Base-by-base conservation (phyloP, 345 rosid genomes). In the Clarkia xantiana region DNA sequence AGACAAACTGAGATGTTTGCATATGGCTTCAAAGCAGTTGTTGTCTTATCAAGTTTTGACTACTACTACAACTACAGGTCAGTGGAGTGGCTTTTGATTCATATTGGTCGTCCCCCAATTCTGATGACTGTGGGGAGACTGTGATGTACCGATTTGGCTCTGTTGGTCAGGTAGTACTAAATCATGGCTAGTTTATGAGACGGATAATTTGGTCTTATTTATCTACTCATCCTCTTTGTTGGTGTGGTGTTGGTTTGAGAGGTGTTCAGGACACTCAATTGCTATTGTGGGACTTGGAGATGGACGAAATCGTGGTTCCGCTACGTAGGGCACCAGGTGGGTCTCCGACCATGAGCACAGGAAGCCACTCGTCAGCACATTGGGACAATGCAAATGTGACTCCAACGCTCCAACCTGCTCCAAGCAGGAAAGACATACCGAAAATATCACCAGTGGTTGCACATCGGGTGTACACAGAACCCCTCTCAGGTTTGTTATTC, bases 31-130 rank as follows among this genome's bases (percentile, higher is more conserved):
- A 53, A 53, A 42, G 14, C 43, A 22, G 19, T 41, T 10, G 52
- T 43, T 55, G 56, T 40, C 60, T 63, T 55, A 5, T 29, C 62
- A 50, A 40, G 59, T 56, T 50, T 51, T 36, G 57, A 58, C 62
- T 65, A 55, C 38, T 63, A 46, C 48, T 68, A 61, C 36, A 0
- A 29, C 36, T 29, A 59, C 91, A 93, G 99, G 99, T 93, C 18
- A 93, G 99, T 58, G 99, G 95, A 64, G 99, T 93, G 60, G 84
- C 95, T 40, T 93, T 93, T 73, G 99, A 93, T 84, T 79, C 97
- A 18, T 75, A 80, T 60, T 87, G 91, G 95, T 77, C 95, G 45
- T 64, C 91, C 23, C 97, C 93, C 51, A 84, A 76, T 67, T 68
- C 97, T 2, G 95, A 84, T 63, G 97, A 86, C 60, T 61, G 86